Evolutionary conservation across 164 flowering plant genomes (phyloP).

Genomic region (Kingdonia uniflora): DNA sequence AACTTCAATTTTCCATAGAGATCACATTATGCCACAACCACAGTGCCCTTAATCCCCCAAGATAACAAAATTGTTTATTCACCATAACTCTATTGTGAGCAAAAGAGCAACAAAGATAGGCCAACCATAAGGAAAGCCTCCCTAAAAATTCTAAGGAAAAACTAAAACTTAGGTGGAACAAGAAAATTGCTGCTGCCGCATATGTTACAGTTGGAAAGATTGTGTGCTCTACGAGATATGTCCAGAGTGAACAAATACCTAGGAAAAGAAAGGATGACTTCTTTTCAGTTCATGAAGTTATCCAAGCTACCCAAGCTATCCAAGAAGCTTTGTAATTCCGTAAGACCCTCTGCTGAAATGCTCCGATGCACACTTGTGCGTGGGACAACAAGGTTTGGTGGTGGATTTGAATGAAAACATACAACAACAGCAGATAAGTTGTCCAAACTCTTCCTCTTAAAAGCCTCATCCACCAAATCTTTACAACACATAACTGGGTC

Average conservation of each 20-base stretch:
- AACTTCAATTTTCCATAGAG: no score
- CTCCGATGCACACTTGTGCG: constrained; percentile 71
- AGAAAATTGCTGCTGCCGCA: constrained; percentile 35
- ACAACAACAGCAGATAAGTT: constrained; percentile 75
- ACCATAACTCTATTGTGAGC: no score
- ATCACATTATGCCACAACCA: no score
- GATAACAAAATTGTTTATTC: no score
- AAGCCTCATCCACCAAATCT: constrained; percentile 77
- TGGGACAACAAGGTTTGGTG: constrained; percentile 68
- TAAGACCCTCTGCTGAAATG: constrained; percentile 83
- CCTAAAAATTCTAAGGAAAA: neutral
- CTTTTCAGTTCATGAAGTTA: no score
- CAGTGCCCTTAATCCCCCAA: no score
- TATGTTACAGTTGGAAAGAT: constrained; percentile 54
- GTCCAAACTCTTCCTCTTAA: constrained; percentile 79
- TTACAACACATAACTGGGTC: constrained; percentile 63
- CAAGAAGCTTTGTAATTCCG: constrained; percentile 78
- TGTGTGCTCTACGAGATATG: no score
- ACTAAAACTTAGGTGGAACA: constrained; percentile 3
- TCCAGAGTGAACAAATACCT: no score
- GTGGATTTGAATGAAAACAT: constrained; percentile 68
- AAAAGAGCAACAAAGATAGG: no score
- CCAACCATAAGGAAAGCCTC: neutral
- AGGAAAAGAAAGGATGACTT: no score
- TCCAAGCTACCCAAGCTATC: constrained; percentile 43